These are phyloP conservation scores for Perilla frutescens DNA, from an alignment of 257 asterid genomes.

Conservation along the genomic window DNA sequence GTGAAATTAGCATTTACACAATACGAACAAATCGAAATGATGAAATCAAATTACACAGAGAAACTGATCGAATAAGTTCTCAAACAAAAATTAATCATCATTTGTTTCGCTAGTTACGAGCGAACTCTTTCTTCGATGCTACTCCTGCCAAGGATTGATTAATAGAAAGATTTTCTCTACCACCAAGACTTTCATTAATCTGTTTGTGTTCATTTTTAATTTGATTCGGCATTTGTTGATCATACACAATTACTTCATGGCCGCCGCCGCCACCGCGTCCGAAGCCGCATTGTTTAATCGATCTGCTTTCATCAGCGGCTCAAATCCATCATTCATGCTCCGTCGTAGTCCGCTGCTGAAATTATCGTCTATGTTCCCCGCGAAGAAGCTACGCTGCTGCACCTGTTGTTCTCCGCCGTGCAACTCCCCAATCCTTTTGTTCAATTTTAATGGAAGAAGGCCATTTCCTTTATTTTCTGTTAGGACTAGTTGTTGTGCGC, in stretches of 20 bases:
- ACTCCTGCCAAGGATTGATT: too few species aligned
- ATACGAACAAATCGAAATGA: too few species aligned
- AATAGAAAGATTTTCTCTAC: too few species aligned
- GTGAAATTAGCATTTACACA: too few species aligned
- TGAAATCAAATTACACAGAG: too few species aligned
- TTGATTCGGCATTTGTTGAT: constrained; percentile 1
- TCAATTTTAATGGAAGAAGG: constrained; percentile 12
- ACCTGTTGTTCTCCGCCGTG: constrained; percentile 37
- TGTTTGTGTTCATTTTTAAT: background rate
- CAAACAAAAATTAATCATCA: too few species aligned
- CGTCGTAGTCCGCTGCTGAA: constrained; percentile 38
- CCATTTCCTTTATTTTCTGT: too few species aligned
- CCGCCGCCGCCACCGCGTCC: constrained; percentile 43
- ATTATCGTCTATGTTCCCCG: constrained; percentile 38
- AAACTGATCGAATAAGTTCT: too few species aligned
- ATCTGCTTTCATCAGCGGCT: constrained; percentile 30
- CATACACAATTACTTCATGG: constrained; percentile 46
- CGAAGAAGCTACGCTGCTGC: constrained; percentile 37
- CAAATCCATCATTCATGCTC: constrained; percentile 40
- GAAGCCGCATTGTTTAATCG: constrained; percentile 46
- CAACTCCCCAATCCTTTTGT: constrained; percentile 34
- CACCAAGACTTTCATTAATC: too few species aligned
- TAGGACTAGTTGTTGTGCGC: too few species aligned
- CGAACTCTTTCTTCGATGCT: too few species aligned
- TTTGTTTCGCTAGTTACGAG: too few species aligned